These are phyloP conservation scores for Microcyclospora pomicola DNA, from an alignment of 2,329 filamentous ascomycete species.

Conservation along the genomic window DNA sequence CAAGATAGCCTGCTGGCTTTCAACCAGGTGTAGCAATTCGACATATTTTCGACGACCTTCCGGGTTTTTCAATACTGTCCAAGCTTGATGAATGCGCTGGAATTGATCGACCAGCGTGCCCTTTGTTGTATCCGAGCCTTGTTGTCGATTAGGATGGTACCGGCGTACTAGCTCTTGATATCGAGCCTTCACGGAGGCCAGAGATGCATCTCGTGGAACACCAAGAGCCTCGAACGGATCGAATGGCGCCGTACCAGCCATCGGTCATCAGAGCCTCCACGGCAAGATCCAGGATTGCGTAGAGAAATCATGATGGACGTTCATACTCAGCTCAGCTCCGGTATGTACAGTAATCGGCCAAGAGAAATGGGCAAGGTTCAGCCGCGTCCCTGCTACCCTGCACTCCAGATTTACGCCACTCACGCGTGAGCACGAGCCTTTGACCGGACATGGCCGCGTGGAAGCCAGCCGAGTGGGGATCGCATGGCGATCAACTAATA, in stretches of 20 bases:
- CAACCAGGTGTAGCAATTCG: conserved; percentile 18
- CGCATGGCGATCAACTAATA: no score
- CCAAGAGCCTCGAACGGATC: conserved; percentile 77
- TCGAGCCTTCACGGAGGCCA: conserved; percentile 70
- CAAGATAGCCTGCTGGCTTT: conserved; percentile 16
- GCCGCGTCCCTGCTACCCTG: no score
- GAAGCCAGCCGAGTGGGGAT: no score
- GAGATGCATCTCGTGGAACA: conserved; percentile 55
- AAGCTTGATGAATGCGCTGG: conserved; percentile 19
- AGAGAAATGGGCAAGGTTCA: no score
- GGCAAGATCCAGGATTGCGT: no score
- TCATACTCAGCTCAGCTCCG: no score
- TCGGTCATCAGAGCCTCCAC: not conserved
- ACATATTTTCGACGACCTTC: conserved; percentile 16
- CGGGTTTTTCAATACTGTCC: conserved; percentile 15
- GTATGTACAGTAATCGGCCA: no score
- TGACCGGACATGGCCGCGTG: no score
- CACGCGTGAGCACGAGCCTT: no score
- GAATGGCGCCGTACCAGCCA: conserved; percentile 8
- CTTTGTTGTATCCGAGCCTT: conserved; percentile 29
- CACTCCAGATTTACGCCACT: no score
- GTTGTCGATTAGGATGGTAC: conserved; percentile 52
- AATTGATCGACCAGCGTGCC: conserved; percentile 16
- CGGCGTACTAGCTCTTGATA: conserved; percentile 83
- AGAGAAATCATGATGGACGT: no score